A percentile compares a stretch with the other conserved stretches of the same genome.
phyloP scores from a whole-genome alignment of 1,139 yeast genomes.

The Nematodospora anomalae region DNA sequence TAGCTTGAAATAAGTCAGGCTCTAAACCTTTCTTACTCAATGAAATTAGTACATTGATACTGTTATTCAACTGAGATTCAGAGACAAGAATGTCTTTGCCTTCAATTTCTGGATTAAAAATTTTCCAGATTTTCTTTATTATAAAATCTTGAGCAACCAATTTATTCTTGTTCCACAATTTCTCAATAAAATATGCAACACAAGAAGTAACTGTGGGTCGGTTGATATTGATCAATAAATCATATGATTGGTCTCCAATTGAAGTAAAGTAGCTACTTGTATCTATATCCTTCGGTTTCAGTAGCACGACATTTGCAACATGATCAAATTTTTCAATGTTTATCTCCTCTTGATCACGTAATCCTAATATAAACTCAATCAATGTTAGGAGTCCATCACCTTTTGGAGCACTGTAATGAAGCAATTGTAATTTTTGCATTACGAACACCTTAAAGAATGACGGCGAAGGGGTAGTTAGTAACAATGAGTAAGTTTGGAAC shows the following conservation, averaged over 20 bases:
- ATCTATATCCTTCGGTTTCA: constrained; percentile 55
- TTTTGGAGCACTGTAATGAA: constrained; percentile 55
- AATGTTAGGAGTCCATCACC: constrained; percentile 68
- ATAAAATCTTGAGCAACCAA: constrained; percentile 61
- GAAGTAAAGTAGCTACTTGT: constrained; percentile 52
- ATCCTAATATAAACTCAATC: constrained; percentile 75
- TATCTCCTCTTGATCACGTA: constrained; percentile 71
- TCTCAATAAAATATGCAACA: constrained; percentile 54
- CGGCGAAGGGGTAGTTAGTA: constrained; percentile 46
- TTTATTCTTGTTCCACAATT: constrained; percentile 53
- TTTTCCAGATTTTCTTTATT: constrained; percentile 47
- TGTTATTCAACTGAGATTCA: constrained; percentile 58
- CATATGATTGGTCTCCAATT: constrained; percentile 61
- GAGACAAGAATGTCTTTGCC: constrained; percentile 16
- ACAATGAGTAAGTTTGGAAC: constrained; percentile 53
- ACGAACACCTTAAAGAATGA: constrained; percentile 44
- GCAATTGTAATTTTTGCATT: constrained; percentile 44
- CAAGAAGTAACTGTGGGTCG: constrained; percentile 63
- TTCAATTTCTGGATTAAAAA: constrained; percentile 35
- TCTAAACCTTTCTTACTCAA: constrained; percentile 54
- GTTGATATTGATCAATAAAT: constrained; percentile 57
- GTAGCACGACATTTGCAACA: constrained; percentile 59
- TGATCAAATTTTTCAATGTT: constrained; percentile 64
- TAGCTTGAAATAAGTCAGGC: constrained; percentile 37
- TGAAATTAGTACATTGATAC: constrained; percentile 64